Evolutionary conservation across 1,139 yeast species (phyloP).

Genomic region (Hyphopichia wangnamkhiaoensis): DNA sequence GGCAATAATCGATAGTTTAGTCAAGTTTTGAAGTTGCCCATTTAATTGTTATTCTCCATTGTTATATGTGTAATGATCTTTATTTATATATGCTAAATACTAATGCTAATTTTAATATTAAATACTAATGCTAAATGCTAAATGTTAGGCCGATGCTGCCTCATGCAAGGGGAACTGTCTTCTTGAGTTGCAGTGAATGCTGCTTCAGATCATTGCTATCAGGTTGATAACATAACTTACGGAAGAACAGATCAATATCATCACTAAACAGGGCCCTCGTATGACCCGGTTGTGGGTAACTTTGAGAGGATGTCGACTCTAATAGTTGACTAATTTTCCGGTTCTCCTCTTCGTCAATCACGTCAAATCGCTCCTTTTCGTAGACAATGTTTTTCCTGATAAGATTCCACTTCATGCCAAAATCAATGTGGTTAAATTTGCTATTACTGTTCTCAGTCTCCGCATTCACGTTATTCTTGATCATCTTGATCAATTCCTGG

Average conservation of each 20-base stretch:
- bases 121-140: too few relatives aligned
- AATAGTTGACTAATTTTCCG: too few relatives aligned
- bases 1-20: constrained; percentile 13
- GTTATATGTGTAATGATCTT: too few relatives aligned
- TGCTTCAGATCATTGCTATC: background rate
- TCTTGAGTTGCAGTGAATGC: background rate
- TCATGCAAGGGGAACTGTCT: constrained; percentile 12
- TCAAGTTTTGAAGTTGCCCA: constrained; percentile 8
- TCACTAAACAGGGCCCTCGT: constrained; percentile 14
- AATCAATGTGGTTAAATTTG: background rate
- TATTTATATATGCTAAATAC: too few relatives aligned
- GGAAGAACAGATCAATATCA: constrained; percentile 28
- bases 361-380: constrained; percentile 21
- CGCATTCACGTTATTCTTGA: constrained; percentile 16
- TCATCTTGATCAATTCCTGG: constrained; percentile 17
- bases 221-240: background rate
- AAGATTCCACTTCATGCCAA: constrained; percentile 11
- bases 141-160: background rate
- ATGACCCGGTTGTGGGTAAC: too few relatives aligned
- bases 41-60: too few relatives aligned
- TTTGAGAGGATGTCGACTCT: too few relatives aligned
- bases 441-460: constrained; percentile 10
- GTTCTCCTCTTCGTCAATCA: constrained; percentile 11
- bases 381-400: constrained; percentile 24
- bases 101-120: too few relatives aligned